Evolutionary conservation across 495 filamentous ascomycete genomes (phyloP).

Genomic region (Stereocaulon alpinum): DNA sequence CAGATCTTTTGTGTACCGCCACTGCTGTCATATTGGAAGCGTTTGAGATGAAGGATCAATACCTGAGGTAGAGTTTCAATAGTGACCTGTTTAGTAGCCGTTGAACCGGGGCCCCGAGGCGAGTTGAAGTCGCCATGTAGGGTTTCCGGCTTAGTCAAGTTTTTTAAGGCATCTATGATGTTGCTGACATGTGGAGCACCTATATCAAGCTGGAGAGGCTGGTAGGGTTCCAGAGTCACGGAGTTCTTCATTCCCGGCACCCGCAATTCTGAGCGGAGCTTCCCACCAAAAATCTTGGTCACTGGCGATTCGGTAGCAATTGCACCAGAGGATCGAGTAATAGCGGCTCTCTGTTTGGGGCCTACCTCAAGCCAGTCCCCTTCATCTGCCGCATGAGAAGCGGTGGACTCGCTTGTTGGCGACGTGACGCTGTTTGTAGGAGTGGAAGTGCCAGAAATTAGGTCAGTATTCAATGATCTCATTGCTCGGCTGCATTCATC

Average conservation of each 20-base stretch:
- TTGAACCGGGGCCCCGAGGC: constrained; percentile 61
- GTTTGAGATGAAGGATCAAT: constrained; percentile 89
- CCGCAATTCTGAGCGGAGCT: constrained; percentile 78
- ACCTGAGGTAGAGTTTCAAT: constrained; percentile 90
- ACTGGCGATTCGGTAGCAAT: constrained; percentile 67
- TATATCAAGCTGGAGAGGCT: constrained; percentile 92
- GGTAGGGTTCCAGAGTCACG: constrained; percentile 85
- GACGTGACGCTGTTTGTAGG: constrained; percentile 33
- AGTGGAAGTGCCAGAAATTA: constrained; percentile 34
- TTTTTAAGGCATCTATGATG: constrained; percentile 83
- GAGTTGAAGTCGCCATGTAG: constrained; percentile 83
- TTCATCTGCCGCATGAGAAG: constrained; percentile 27
- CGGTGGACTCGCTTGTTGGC: constrained; percentile 25
- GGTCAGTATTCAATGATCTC: constrained; percentile 36
- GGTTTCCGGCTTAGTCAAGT: constrained; percentile 70
- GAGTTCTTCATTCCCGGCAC: constrained; percentile 82
- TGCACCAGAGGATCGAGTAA: constrained; percentile 80
- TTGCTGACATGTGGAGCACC: constrained; percentile 72
- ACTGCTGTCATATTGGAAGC: constrained; percentile 89
- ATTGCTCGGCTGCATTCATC: constrained; percentile 81
- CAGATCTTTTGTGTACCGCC: constrained; percentile 94
- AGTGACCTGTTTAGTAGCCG: constrained; percentile 85
- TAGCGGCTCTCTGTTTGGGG: constrained; percentile 73
- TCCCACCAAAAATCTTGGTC: constrained; percentile 89
- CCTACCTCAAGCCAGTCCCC: constrained; percentile 88